A percentile compares a stretch with the other conserved stretches of the same genome.
Evolutionary conservation across 1,284 basidiomycete species (phyloP).

Genomic region (Acaromyces ingoldii): DNA sequence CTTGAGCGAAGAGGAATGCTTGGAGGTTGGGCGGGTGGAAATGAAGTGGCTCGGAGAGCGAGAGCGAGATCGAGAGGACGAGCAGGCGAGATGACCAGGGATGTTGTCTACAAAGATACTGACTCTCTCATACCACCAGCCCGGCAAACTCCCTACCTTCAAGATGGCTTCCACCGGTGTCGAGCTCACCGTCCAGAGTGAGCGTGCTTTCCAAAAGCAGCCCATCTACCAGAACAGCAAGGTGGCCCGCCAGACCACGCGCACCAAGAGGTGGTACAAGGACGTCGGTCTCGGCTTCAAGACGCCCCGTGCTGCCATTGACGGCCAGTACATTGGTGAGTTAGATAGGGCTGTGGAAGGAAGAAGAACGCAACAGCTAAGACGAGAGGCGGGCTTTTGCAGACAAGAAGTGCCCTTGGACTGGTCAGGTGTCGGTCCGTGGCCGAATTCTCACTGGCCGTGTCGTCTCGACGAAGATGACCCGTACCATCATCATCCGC

Average conservation of each 20-base stretch:
- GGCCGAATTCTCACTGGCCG: constrained; percentile 97
- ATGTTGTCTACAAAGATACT: too few relatives aligned
- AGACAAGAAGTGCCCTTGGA: constrained; percentile 99
- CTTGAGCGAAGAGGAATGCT: too few relatives aligned
- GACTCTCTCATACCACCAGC: too few relatives aligned
- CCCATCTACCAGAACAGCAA: constrained; percentile 97
- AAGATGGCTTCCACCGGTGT: constrained; percentile 30
- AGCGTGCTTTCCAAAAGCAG: constrained; percentile 59
- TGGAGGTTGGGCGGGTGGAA: too few relatives aligned
- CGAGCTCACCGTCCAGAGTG: constrained; percentile 11
- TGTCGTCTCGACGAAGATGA: constrained; percentile 99
- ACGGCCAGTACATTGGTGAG: constrained; percentile 82
- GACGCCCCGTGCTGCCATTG: constrained; percentile 92
- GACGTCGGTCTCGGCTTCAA: constrained; percentile 53
- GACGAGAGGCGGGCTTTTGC: constrained; percentile 5
- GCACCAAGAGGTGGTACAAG: constrained; percentile 98
- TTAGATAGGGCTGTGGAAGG: constrained; percentile 3
- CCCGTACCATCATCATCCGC: constrained; percentile 94
- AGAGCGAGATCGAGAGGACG: too few relatives aligned
- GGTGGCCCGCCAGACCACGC: constrained; percentile 81
- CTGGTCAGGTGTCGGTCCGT: constrained; percentile 73
- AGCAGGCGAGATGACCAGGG: too few relatives aligned
- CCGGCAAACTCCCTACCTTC: too few relatives aligned
- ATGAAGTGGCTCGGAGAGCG: too few relatives aligned
- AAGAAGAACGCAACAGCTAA: background rate